A percentile compares a stretch with the other conserved stretches of the same genome.
These are phyloP conservation scores for Komagataella pastoris DNA, from an alignment of 805 yeast species.

Conservation along the genomic window DNA sequence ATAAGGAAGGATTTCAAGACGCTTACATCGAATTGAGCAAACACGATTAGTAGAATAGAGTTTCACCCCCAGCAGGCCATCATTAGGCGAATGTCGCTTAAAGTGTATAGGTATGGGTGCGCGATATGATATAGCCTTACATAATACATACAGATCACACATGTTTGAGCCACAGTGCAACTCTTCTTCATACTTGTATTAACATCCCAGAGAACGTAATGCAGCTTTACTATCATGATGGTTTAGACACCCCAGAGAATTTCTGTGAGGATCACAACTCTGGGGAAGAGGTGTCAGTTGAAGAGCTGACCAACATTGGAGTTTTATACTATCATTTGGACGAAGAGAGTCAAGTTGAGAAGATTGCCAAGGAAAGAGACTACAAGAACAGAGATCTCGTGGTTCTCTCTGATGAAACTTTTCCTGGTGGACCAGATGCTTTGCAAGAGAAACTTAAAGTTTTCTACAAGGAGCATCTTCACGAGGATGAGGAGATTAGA, in stretches of 20 bases:
- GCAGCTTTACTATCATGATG: constrained; percentile 55
- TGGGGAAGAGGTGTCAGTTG: constrained; percentile 40
- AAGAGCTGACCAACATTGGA: constrained; percentile 44
- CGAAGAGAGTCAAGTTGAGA: constrained; percentile 42
- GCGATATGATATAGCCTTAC: not conserved
- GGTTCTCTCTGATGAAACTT: constrained; percentile 40
- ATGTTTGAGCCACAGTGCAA: not conserved
- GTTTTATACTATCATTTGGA: constrained; percentile 48
- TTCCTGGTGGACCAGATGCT: constrained; percentile 47
- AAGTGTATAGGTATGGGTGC: not conserved
- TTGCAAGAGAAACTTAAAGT: constrained; percentile 51
- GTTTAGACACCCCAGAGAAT: constrained; percentile 39
- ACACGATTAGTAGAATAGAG: not conserved
- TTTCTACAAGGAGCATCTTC: constrained; percentile 79
- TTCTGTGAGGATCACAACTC: constrained; percentile 55
- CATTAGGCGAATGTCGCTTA: not conserved
- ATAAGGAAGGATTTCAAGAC: not conserved
- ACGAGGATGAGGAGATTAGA: constrained; percentile 94
- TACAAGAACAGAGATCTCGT: constrained; percentile 77
- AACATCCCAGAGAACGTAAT: constrained; percentile 10
- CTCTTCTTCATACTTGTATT: not conserved
- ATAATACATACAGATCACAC: not conserved
- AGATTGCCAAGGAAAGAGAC: constrained; percentile 50
- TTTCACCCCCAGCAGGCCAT: too few species aligned
- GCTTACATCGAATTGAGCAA: not conserved